Conservation (phyloP, 2,329 filamentous ascomycete genomes). For the Drechslerella stenobrocha region DNA sequence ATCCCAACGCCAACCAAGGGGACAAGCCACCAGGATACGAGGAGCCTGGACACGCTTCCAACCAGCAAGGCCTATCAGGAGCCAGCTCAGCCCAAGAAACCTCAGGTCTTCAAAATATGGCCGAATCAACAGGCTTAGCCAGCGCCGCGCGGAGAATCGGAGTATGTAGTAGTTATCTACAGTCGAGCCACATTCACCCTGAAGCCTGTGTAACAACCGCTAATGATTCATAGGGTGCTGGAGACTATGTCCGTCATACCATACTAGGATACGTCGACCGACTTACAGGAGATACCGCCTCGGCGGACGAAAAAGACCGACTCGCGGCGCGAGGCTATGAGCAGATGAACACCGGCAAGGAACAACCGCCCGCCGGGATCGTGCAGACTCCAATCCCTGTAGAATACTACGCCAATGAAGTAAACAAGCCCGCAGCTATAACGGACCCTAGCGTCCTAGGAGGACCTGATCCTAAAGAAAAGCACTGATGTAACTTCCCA, state of each 20-base stretch:
- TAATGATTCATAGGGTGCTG: slow-evolving; percentile 14
- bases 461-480: too few species aligned
- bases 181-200: background rate
- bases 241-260: slow-evolving; percentile 37
- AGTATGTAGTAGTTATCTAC: background rate
- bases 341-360: slow-evolving; percentile 32
- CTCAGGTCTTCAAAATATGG: slow-evolving; percentile 1
- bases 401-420: slow-evolving; percentile 12
- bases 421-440: background rate
- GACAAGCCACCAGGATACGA: slow-evolving; percentile 27
- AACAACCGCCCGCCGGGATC: background rate
- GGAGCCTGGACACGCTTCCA: background rate
- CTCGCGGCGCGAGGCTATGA: slow-evolving; percentile 19
- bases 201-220: background rate
- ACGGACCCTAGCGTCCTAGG: background rate
- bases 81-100: background rate
- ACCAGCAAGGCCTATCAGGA: background rate
- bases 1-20: background rate
- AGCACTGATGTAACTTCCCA: too few species aligned
- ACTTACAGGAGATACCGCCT: slow-evolving; percentile 13
- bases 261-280: slow-evolving; percentile 27
- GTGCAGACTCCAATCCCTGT: background rate
- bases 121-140: slow-evolving; percentile 15
- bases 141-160: slow-evolving; percentile 11
- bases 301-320: slow-evolving; percentile 33